Evolutionary conservation across 2,329 filamentous ascomycete genomes (phyloP).

Genomic region (Dactylonectria estremocensis): DNA sequence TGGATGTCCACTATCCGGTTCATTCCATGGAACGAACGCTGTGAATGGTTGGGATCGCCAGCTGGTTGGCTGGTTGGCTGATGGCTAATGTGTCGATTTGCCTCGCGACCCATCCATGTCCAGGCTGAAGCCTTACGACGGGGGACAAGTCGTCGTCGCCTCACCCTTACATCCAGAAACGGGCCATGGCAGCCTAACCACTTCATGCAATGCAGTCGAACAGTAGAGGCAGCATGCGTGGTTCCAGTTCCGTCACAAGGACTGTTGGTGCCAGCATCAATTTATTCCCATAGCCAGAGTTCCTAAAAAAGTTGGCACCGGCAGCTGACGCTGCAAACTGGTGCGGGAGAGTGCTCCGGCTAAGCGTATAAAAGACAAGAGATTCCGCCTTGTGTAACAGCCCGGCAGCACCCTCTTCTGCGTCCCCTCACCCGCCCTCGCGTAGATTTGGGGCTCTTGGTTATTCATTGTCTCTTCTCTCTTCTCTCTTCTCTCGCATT

Average conservation of each 20-base stretch:
- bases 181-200: background rate
- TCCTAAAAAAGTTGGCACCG: background rate
- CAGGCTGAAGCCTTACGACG: background rate
- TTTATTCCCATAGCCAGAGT: background rate
- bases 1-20: too few relatives aligned
- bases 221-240: background rate
- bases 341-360: background rate
- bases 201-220: background rate
- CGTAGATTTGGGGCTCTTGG: too few relatives aligned
- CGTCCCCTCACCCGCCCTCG: background rate
- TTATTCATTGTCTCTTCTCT: too few relatives aligned
- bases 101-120: background rate
- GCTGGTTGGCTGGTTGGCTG: too few relatives aligned
- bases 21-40: background rate
- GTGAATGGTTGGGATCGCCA: too few relatives aligned
- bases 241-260: background rate
- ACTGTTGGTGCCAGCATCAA: background rate
- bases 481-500: background rate
- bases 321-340: background rate
- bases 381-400: background rate
- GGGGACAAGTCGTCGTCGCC: background rate
- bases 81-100: background rate
- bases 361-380: background rate
- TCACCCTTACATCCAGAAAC: background rate
- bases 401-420: background rate